These are phyloP conservation scores for Ogataea wickerhamii DNA, from an alignment of 805 yeast species.

Conservation along the genomic window DNA sequence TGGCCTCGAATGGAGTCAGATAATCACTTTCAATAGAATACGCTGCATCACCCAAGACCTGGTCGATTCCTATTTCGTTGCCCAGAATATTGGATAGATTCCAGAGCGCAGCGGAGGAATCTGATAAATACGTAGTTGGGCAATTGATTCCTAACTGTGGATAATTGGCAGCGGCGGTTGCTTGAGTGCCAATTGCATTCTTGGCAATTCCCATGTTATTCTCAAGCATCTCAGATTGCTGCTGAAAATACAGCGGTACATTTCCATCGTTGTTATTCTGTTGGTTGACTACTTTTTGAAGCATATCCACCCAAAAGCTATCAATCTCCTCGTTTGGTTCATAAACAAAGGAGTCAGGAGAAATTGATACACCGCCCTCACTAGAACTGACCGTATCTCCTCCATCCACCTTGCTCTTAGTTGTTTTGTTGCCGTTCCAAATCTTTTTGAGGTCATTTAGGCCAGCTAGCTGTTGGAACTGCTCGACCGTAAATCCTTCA, in stretches of 20 bases:
- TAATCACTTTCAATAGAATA: too few relatives aligned
- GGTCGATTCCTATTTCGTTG: constrained; percentile 3
- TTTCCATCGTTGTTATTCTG: constrained; percentile 1
- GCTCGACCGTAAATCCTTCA: constrained; percentile 13
- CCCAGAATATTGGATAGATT: background rate
- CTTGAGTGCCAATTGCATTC: background rate
- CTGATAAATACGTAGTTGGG: background rate
- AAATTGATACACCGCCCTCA: background rate
- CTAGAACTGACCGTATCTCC: background rate
- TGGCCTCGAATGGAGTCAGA: too few relatives aligned
- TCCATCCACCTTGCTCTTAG: constrained; percentile 1
- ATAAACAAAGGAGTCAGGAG: constrained; percentile 4
- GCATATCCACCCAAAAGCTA: constrained; percentile 25
- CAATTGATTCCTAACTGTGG: too few relatives aligned
- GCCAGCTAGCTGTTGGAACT: constrained; percentile 11
- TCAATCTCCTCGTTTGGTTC: constrained; percentile 20
- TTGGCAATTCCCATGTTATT: background rate
- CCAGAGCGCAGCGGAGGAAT: background rate
- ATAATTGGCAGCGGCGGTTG: background rate
- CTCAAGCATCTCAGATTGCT: background rate
- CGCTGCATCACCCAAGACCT: constrained; percentile 1
- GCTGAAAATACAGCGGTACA: constrained; percentile 1
- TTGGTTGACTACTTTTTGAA: constrained; percentile 6
- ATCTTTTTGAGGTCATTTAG: constrained; percentile 1
- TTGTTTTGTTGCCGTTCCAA: constrained; percentile 4